Percentiles rank a stretch among this genome's conserved stretches.
These are phyloP conservation scores for Aphanomyces invadans DNA, from an alignment of 352 stramenopile genomes.

Conservation along the genomic window DNA sequence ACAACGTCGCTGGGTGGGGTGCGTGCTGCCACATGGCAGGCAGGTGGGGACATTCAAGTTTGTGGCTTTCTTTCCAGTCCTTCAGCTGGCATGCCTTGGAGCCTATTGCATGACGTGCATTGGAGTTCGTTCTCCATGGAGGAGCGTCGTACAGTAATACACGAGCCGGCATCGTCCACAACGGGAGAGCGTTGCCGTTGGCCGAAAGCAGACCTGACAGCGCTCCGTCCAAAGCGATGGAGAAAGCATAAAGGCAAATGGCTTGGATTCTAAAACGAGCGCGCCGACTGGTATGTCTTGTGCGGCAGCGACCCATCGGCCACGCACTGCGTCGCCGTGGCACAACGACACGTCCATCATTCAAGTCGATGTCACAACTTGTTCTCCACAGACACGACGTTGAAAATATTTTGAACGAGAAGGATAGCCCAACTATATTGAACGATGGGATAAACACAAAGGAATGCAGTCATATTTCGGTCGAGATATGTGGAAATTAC, in stretches of 20 bases:
- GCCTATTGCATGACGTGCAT: conserved; percentile 28
- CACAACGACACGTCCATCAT: neutral
- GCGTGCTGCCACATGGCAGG: conserved; percentile 35
- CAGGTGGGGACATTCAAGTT: conserved; percentile 46
- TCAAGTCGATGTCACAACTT: neutral
- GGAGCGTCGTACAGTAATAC: conserved; percentile 49
- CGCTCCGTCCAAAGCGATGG: conserved; percentile 47
- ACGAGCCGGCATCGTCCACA: conserved; percentile 47
- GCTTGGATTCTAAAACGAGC: conserved; percentile 31
- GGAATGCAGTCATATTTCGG: too few relatives aligned
- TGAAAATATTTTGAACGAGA: too few relatives aligned
- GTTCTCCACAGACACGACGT: too few relatives aligned
- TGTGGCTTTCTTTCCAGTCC: conserved; percentile 58
- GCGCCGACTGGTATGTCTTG: conserved; percentile 37
- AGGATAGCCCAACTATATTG: too few relatives aligned
- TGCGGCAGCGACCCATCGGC: conserved; percentile 10
- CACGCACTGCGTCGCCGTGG: neutral
- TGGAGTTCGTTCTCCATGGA: neutral
- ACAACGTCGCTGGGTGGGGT: conserved; percentile 35
- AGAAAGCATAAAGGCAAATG: conserved; percentile 39
- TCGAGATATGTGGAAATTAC: too few relatives aligned
- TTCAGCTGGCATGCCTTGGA: conserved; percentile 50
- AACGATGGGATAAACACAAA: too few relatives aligned
- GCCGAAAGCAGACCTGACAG: conserved; percentile 56
- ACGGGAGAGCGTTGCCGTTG: conserved; percentile 33